phyloP scores from a whole-genome alignment of 75 land plant species.

The Chamaecyparis obtusa region DNA sequence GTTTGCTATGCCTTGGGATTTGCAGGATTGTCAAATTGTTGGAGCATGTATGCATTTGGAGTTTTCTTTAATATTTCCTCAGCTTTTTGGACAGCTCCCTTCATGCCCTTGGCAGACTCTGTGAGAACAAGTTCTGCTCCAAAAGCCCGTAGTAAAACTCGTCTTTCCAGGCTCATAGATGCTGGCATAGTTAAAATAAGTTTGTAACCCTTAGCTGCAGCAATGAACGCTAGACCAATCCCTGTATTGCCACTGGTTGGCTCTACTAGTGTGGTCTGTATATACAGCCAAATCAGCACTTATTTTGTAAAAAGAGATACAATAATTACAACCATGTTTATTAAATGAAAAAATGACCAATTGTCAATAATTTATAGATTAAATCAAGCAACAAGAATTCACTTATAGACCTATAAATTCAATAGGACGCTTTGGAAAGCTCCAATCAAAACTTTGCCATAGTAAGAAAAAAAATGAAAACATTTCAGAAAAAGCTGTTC shows the following conservation, averaged over 20 bases:
- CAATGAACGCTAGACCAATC: conserved; percentile 87
- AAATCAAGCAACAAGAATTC: neutral
- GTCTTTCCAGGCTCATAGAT: conserved; percentile 88
- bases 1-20: conserved; percentile 70
- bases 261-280: conserved; percentile 80
- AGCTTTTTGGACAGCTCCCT: conserved; percentile 82
- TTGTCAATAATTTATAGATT: neutral
- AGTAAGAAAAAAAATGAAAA: neutral
- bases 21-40: conserved; percentile 95
- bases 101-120: conserved; percentile 83
- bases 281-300: neutral
- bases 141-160: conserved; percentile 78
- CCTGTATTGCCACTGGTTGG: conserved; percentile 95
- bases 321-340: neutral
- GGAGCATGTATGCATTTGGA: conserved; percentile 88
- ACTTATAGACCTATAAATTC: neutral
- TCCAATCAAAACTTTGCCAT: neutral
- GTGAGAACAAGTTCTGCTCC: conserved; percentile 91
- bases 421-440: neutral
- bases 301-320: neutral
- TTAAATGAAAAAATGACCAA: neutral
- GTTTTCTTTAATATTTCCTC: conserved; percentile 82
- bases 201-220: conserved; percentile 90
- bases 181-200: conserved; percentile 91
- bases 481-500: neutral